Conservation (phyloP, 2,329 filamentous ascomycete species). For the Dothistroma pini region DNA sequence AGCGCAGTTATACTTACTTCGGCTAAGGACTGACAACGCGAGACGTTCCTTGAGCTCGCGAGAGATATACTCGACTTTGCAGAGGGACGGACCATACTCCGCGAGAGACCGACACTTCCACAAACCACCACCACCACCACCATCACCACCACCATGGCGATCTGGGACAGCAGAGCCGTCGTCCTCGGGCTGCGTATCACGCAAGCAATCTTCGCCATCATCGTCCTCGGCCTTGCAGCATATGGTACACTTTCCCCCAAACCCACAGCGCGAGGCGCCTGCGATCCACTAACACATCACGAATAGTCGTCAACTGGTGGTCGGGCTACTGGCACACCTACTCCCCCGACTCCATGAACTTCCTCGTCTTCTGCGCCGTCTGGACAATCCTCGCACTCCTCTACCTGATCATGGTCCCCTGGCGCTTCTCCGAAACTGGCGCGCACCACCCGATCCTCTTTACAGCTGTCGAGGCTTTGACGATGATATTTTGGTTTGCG, state of each 20-base stretch:
- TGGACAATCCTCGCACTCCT: slow-evolving; percentile 69
- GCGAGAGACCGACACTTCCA: not conserved
- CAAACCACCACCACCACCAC: not conserved
- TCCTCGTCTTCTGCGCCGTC: slow-evolving; percentile 73
- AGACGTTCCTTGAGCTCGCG: not conserved
- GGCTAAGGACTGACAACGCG: not conserved
- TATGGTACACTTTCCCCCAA: slow-evolving; percentile 55
- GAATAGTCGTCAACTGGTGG: slow-evolving; percentile 55
- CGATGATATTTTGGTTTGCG: slow-evolving; percentile 85
- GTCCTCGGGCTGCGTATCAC: slow-evolving; percentile 62
- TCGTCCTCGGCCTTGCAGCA: slow-evolving; percentile 70
- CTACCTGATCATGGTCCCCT: slow-evolving; percentile 66
- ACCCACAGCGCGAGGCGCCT: not conserved
- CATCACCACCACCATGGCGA: slow-evolving; percentile 4
- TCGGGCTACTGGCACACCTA: slow-evolving; percentile 50
- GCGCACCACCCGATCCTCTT: slow-evolving; percentile 63
- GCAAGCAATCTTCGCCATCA: slow-evolving; percentile 65
- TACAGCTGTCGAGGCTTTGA: slow-evolving; percentile 65
- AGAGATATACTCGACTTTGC: not conserved
- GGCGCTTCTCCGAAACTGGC: slow-evolving; percentile 34
- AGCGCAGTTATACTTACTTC: not conserved
- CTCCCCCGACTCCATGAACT: slow-evolving; percentile 61
- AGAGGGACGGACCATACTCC: not conserved
- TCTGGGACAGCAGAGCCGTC: slow-evolving; percentile 29
- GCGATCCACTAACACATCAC: not conserved